A percentile compares a stretch with the other conserved stretches of the same genome.
These are phyloP conservation scores for Corymbia citriodora DNA, from an alignment of 441 rosid genomes.

Conservation along the genomic window DNA sequence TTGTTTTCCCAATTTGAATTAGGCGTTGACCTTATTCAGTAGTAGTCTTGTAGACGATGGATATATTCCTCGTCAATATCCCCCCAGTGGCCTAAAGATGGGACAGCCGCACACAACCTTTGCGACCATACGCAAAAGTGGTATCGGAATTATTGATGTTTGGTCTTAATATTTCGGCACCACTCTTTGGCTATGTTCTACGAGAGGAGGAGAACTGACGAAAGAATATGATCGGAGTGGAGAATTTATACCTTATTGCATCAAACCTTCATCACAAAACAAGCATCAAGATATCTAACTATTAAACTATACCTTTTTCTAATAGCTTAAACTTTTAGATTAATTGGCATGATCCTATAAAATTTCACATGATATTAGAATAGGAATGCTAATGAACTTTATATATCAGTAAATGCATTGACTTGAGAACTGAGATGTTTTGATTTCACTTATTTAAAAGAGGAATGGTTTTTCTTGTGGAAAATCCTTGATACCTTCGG, in stretches of 20 bases:
- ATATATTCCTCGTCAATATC: neutral
- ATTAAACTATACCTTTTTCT: accelerated
- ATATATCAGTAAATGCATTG: neutral
- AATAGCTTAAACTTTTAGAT: too few species aligned
- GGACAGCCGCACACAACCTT: neutral
- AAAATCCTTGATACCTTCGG: neutral
- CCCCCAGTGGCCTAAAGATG: neutral
- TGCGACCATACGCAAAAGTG: neutral
- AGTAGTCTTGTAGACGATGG: neutral
- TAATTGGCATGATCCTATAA: too few species aligned
- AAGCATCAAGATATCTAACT: neutral
- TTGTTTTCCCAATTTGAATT: neutral
- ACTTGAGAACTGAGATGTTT: neutral
- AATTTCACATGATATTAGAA: too few species aligned
- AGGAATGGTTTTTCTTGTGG: neutral
- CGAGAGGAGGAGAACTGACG: neutral
- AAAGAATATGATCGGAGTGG: too few species aligned
- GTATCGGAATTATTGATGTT: neutral
- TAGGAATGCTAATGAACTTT: neutral
- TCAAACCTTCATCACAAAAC: accelerated
- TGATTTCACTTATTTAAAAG: neutral
- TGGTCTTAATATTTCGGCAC: neutral
- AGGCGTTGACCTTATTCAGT: neutral
- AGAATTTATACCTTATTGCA: neutral
- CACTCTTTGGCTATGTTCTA: neutral